Evolutionary conservation across 306 rosid genomes (phyloP).

Genomic region (Inga laurina): DNA sequence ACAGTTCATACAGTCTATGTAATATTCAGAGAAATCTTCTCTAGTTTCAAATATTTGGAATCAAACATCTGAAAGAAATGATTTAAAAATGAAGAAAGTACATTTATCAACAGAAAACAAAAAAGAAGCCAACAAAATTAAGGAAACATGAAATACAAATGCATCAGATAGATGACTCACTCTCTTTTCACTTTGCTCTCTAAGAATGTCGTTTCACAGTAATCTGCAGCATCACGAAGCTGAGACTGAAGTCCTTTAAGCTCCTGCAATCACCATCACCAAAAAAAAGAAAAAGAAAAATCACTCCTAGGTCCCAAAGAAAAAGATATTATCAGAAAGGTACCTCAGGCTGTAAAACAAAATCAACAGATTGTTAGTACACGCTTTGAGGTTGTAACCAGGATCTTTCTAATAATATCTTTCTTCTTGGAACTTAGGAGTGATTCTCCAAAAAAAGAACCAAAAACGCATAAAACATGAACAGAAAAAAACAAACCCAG

Average conservation of each 20-base stretch:
- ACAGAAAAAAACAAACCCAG: not conserved
- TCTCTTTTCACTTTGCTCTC: conserved; percentile 52
- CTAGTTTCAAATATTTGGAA: not conserved
- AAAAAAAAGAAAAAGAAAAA: not conserved
- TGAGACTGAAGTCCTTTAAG: conserved; percentile 67
- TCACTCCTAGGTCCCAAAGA: too few relatives aligned
- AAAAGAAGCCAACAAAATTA: not conserved
- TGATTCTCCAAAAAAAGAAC: too few relatives aligned
- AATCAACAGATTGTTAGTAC: too few relatives aligned
- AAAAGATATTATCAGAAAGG: too few relatives aligned
- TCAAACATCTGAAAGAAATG: not conserved
- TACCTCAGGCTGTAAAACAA: too few relatives aligned
- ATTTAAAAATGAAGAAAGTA: not conserved
- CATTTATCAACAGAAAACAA: not conserved
- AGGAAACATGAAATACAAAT: not conserved
- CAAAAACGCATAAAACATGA: not conserved
- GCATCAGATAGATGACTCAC: conserved; percentile 48
- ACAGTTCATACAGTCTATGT: not conserved
- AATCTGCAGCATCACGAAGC: conserved; percentile 80
- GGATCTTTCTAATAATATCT: too few relatives aligned
- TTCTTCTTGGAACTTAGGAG: too few relatives aligned
- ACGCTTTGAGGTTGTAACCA: too few relatives aligned
- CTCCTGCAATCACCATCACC: conserved; percentile 48
- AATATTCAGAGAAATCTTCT: not conserved
- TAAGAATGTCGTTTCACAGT: conserved; percentile 68